phyloP scores from a whole-genome alignment of 148 eudicot genomes.

The Rhododendron mucronatum region DNA sequence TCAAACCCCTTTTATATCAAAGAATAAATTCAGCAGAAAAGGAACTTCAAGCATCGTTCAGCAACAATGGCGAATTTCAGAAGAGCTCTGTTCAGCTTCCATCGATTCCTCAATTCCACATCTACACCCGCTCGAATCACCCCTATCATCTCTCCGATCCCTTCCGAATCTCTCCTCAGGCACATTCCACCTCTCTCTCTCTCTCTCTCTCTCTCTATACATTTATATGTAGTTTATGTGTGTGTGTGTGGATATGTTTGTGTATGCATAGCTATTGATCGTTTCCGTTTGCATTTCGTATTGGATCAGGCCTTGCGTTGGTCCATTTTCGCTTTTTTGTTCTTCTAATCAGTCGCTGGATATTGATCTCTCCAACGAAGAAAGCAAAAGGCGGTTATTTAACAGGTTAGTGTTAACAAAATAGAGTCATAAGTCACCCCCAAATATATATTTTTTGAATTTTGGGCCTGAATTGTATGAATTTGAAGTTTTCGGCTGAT shows the following conservation, averaged over 20 bases:
- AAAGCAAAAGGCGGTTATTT: conserved; percentile 59
- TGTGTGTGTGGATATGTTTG: neutral
- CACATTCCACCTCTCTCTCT: neutral
- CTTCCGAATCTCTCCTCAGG: conserved; percentile 19
- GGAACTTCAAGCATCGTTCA: neutral
- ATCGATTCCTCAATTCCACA: conserved; percentile 27
- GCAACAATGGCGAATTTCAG: conserved; percentile 36
- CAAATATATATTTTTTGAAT: too few species aligned
- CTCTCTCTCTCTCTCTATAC: neutral
- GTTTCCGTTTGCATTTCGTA: neutral
- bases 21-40: neutral
- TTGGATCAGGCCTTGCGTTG: conserved; percentile 28
- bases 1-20: too few species aligned
- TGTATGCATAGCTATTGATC: neutral
- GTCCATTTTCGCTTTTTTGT: conserved; percentile 31
- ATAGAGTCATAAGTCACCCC: neutral
- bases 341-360: conserved; percentile 27
- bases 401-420: conserved; percentile 51
- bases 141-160: neutral
- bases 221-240: neutral
- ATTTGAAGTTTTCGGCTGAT: neutral
- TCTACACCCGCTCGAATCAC: neutral
- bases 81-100: conserved; percentile 29
- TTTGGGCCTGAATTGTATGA: neutral
- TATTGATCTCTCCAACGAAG: conserved; percentile 67